Conservation (phyloP, 768 basidiomycete genomes). For the Paxillus involutus region DNA sequence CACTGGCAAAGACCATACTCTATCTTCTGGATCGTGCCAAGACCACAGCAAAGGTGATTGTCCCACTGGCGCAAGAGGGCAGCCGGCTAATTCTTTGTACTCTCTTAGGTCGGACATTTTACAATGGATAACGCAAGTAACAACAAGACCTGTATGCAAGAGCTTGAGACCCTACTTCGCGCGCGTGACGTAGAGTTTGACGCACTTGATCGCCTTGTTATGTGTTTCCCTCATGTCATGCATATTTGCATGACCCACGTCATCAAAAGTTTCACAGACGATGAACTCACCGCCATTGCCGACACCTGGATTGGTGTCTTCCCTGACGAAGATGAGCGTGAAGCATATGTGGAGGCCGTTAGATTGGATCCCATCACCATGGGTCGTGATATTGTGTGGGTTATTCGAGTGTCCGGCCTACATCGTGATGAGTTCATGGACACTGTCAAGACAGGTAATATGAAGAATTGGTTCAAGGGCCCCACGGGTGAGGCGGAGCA, state of each 20-base stretch:
- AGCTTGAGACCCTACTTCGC: background rate
- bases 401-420: background rate
- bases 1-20: background rate
- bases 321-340: background rate
- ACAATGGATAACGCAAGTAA: conserved; percentile 15
- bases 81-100: too few species aligned
- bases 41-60: background rate
- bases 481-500: background rate
- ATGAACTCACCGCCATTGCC: too few species aligned
- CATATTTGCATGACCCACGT: too few species aligned
- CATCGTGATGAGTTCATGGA: background rate
- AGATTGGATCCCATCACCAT: background rate
- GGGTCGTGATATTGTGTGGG: background rate
- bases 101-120: conserved; percentile 1
- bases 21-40: background rate
- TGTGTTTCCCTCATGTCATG: conserved; percentile 21
- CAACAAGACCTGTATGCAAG: conserved; percentile 6
- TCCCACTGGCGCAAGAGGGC: too few species aligned
- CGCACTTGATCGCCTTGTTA: too few species aligned
- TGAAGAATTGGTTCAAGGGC: too few species aligned
- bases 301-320: background rate
- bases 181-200: conserved; percentile 11
- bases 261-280: background rate
- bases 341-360: background rate
- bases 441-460: too few species aligned